These are phyloP conservation scores for Malassezia vespertilionis DNA, from an alignment of 1,284 basidiomycete genomes.

Conservation along the genomic window DNA sequence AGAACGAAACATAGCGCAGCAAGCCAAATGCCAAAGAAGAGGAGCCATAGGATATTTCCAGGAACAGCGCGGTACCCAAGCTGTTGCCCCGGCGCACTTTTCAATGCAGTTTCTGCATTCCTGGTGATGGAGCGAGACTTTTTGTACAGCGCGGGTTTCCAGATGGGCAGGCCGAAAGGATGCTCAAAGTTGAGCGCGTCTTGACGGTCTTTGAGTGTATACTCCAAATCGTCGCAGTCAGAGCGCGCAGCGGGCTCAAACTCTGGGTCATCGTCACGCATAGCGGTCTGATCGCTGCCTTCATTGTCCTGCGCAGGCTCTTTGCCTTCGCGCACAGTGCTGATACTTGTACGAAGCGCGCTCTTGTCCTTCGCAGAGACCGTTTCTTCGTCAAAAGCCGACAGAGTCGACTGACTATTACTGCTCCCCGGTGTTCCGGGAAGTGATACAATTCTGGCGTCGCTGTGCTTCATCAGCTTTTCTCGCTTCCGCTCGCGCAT, in stretches of 20 bases:
- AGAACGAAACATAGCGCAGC: constrained; percentile 60
- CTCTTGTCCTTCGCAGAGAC: too few relatives aligned
- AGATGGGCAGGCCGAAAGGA: constrained; percentile 96
- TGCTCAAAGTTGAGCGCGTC: constrained; percentile 96
- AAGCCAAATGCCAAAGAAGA: constrained; percentile 75
- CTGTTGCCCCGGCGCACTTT: constrained; percentile 78
- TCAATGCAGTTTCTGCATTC: constrained; percentile 85
- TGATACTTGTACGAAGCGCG: too few relatives aligned
- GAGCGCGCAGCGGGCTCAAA: constrained; percentile 18
- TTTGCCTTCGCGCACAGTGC: too few relatives aligned
- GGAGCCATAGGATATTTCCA: constrained; percentile 79
- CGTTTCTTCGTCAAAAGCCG: too few relatives aligned
- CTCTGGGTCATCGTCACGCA: constrained; percentile 11
- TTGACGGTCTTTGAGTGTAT: constrained; percentile 90
- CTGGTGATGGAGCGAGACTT: constrained; percentile 93
- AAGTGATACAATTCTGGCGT: not conserved
- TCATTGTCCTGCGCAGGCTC: not conserved
- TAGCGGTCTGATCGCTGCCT: not conserved
- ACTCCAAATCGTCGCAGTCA: constrained; percentile 57
- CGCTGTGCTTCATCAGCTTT: constrained; percentile 34
- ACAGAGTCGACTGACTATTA: too few relatives aligned
- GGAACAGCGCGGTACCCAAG: constrained; percentile 79
- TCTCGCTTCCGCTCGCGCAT: constrained; percentile 50
- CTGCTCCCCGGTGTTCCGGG: not conserved
- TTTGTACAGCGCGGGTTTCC: constrained; percentile 98